Evolutionary conservation across 352 stramenopile species (phyloP).

Genomic region (Thraustotheca clavata): DNA sequence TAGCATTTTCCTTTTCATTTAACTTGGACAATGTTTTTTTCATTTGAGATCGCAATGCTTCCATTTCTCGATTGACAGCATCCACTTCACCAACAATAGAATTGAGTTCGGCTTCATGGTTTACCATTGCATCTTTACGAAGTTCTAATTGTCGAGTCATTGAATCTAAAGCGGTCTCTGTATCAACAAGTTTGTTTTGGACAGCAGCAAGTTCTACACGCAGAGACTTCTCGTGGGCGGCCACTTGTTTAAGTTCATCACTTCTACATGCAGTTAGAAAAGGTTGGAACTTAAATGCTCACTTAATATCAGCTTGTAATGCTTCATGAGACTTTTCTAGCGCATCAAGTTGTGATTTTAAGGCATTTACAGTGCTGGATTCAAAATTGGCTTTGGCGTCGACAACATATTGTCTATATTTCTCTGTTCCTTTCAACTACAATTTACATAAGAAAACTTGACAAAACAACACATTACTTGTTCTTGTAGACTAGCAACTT

Average conservation of each 20-base stretch:
- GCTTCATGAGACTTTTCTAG: conserved; percentile 29
- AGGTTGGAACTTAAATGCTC: conserved; percentile 4
- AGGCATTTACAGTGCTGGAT: neutral
- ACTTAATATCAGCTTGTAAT: conserved; percentile 34
- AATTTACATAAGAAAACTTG: neutral
- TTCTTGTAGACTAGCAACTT: neutral
- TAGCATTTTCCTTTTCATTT: conserved; percentile 65
- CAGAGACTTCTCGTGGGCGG: conserved; percentile 37
- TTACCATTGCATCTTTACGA: conserved; percentile 51
- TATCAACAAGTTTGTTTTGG: neutral
- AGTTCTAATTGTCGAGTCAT: neutral
- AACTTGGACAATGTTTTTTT: conserved; percentile 74
- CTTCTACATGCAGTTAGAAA: conserved; percentile 25
- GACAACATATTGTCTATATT: conserved; percentile 1
- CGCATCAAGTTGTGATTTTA: conserved; percentile 27
- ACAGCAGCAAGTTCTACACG: conserved; percentile 37
- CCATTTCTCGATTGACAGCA: conserved; percentile 16
- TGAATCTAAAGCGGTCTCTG: neutral
- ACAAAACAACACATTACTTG: neutral
- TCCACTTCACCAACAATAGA: conserved; percentile 53
- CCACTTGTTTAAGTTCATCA: conserved; percentile 40
- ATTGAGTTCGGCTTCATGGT: conserved; percentile 48
- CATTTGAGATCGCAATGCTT: conserved; percentile 37
- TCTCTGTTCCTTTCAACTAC: neutral
- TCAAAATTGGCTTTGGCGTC: neutral